A percentile compares a stretch with the other conserved stretches of the same genome.
phyloP scores from a whole-genome alignment of 345 rosid species.

The Iberis pinnata region DNA sequence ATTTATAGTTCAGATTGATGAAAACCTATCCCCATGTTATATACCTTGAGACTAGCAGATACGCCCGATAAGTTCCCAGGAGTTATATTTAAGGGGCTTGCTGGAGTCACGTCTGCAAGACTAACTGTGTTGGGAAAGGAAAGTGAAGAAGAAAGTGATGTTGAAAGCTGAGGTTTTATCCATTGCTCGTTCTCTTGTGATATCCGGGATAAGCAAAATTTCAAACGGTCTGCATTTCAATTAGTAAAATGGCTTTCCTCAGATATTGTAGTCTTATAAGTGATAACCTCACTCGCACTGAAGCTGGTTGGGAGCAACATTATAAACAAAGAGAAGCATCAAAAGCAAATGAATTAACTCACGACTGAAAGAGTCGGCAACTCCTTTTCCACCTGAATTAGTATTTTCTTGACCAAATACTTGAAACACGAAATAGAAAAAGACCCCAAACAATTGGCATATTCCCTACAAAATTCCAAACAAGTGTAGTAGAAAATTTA shows the following conservation, averaged over 20 bases:
- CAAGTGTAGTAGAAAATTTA: conserved; percentile 49
- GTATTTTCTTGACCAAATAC: conserved; percentile 60
- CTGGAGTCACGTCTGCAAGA: conserved; percentile 59
- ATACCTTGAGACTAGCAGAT: conserved; percentile 85
- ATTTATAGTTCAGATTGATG: conserved; percentile 16
- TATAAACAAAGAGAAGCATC: conserved; percentile 7
- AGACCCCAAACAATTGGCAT: conserved; percentile 85
- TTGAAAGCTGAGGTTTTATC: conserved; percentile 55
- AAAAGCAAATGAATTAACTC: conserved; percentile 34
- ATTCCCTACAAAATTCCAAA: conserved; percentile 77
- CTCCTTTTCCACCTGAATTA: conserved; percentile 53
- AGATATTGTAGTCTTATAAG: conserved; percentile 15
- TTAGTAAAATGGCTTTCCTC: conserved; percentile 11
- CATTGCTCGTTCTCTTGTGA: conserved; percentile 93
- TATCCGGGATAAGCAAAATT: conserved; percentile 49
- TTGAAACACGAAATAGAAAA: conserved; percentile 68
- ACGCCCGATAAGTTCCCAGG: conserved; percentile 42
- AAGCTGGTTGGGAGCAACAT: conserved; percentile 4
- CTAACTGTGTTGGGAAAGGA: conserved; percentile 36
- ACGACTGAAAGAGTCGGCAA: conserved; percentile 53
- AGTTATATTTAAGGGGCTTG: conserved; percentile 41
- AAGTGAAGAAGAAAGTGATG: conserved; percentile 48
- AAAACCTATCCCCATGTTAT: conserved; percentile 5
- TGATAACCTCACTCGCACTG: conserved; percentile 7
- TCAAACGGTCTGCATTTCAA: conserved; percentile 63